Evolutionary conservation across 768 basidiomycete species (phyloP), one percentile per base, ranked within the genome.

Genomic region (Mycena capillaripes): DNA sequence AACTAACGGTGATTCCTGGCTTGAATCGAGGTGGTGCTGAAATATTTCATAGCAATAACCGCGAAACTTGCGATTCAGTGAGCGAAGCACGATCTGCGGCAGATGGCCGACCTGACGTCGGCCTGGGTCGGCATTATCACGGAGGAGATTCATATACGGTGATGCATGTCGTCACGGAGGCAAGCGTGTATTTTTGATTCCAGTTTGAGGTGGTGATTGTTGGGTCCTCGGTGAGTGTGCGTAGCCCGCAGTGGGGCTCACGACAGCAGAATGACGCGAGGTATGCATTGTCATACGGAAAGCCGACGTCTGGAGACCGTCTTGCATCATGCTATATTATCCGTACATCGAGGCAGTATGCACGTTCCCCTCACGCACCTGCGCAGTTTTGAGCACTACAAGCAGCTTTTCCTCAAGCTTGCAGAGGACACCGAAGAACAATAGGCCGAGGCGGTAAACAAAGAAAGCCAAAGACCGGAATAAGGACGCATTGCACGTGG

Each of bases 81-180:
- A 23, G 48, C 48, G 63, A 64, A 64, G 11, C 46, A 40, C 48
- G 17, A 32, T 48, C 27, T 36, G n/a, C 44, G 38, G 6, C 30
- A 19, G 27, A 52, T 7, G 27, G 27, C 7, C 27, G 52, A 32
- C 19, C 14, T 17, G 19, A 17, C 42, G 42, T 44, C 42, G 19
- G 25, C 25, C n/a, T 16, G 55, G 21, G 32, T 52, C 58, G 36
- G 57, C 8, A 19, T 8, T 69, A 46, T 55, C 52, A 50, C 40
- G 61, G 69, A 48, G 61, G 36, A 55, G 58, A 17, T 52, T 56
- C 40, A 60, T 19, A 30, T 52, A 44, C 10, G 53, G 10, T 29
- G 52, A 27, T 66, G 5, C 19, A 42, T 68, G 59, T 69, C 69
- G 61, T 55, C 60, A 63, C 34, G 61, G 52, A 63, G 61, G 40